Percentiles rank a stretch among this genome's conserved stretches.
Conservation (phyloP, 1,284 basidiomycete genomes). For the Leccinum subspadiceum region DNA sequence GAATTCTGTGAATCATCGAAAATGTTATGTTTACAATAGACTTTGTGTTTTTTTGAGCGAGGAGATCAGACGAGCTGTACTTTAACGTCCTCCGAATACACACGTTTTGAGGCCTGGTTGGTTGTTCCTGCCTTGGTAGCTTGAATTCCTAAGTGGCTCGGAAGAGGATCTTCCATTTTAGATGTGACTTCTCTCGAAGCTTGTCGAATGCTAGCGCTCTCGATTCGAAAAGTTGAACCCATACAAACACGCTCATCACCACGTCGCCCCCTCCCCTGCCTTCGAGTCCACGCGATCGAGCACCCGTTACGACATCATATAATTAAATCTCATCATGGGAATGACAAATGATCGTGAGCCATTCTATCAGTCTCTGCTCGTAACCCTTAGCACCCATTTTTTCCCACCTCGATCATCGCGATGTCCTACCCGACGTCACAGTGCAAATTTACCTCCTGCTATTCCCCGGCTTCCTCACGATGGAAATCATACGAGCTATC, state of each 20-base stretch:
- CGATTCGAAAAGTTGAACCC: background rate
- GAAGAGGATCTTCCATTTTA: slow-evolving; percentile 8
- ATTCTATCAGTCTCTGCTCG: background rate
- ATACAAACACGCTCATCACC: background rate
- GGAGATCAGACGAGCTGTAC: slow-evolving; percentile 9
- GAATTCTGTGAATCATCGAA: background rate
- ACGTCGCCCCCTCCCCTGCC: background rate
- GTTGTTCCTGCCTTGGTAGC: background rate
- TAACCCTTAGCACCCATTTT: background rate
- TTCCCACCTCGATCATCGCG: too few species aligned
- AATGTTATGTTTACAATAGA: slow-evolving; percentile 27
- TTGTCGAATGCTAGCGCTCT: background rate
- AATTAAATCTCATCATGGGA: background rate
- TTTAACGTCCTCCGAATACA: background rate
- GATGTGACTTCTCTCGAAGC: slow-evolving; percentile 1
- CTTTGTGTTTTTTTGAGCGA: background rate
- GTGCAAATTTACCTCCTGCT: too few species aligned
- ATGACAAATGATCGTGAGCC: too few species aligned
- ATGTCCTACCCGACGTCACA: too few species aligned
- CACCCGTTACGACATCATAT: background rate
- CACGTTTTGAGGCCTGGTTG: background rate
- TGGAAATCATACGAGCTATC: accelerated
- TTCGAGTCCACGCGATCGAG: background rate
- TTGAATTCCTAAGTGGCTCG: background rate
- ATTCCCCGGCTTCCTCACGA: too few species aligned